These are phyloP conservation scores for Lasiodiplodia gonubiensis DNA, from an alignment of 2,329 filamentous ascomycete species.

Conservation along the genomic window DNA sequence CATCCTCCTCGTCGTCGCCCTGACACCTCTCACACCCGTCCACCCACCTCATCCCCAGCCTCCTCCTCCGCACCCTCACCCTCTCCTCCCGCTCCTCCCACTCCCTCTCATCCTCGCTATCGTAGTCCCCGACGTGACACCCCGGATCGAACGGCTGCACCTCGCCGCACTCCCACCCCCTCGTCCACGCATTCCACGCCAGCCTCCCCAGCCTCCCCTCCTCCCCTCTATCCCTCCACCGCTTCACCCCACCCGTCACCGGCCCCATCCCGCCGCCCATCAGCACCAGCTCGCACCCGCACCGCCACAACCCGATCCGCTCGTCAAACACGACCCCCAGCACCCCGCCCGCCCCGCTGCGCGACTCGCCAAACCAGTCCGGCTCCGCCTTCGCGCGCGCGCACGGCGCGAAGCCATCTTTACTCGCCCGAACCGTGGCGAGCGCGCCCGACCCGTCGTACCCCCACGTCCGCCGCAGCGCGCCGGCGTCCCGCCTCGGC, in stretches of 20 bases:
- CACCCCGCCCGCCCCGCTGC: no score
- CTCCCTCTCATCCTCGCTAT: neutral
- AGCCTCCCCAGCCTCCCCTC: neutral
- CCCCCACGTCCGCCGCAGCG: neutral
- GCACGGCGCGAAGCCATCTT: no score
- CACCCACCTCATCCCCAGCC: neutral
- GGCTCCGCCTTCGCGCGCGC: no score
- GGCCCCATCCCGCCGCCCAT: no score
- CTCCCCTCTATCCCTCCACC: no score
- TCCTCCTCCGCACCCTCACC: neutral
- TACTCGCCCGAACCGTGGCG: no score
- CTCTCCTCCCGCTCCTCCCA: neutral
- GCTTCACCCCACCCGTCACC: no score
- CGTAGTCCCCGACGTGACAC: no score
- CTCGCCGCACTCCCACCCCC: neutral
- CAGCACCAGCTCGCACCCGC: neutral
- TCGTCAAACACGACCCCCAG: neutral
- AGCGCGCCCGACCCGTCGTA: no score
- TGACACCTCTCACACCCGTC: neutral
- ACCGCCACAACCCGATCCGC: neutral
- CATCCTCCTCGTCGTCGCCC: no score
- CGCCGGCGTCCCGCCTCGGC: no score
- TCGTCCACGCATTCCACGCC: neutral
- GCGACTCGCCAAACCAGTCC: no score
- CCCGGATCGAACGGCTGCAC: neutral